phyloP scores from a whole-genome alignment of 495 filamentous ascomycete species.

The Lepidopterella palustris region DNA sequence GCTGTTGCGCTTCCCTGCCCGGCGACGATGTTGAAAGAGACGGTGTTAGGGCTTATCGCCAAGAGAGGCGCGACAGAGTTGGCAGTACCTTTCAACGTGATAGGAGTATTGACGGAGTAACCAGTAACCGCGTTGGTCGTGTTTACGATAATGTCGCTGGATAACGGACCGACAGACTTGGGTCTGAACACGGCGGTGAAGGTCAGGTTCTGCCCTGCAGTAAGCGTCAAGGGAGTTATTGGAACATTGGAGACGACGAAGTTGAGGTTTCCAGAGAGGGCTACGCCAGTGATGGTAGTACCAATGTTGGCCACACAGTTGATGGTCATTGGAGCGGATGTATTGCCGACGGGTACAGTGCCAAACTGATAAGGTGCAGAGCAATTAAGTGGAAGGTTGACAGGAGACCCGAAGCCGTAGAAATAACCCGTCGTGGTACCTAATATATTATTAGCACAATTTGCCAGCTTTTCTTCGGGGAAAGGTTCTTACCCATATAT shows the following conservation, averaged over 20 bases:
- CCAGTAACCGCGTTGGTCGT: constrained; percentile 32
- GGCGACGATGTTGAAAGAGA: constrained; percentile 40
- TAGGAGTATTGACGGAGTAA: constrained; percentile 34
- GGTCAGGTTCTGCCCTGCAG: constrained; percentile 34
- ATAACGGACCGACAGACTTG: constrained; percentile 36
- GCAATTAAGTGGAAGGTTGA: constrained; percentile 23
- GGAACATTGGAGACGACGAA: constrained; percentile 28
- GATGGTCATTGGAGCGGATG: constrained; percentile 25
- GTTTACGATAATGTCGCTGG: constrained; percentile 37
- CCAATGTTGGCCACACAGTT: constrained; percentile 25
- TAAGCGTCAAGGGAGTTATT: constrained; percentile 36
- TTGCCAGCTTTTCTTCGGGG: neutral
- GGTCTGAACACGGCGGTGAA: constrained; percentile 41
- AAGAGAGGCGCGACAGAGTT: constrained; percentile 34
- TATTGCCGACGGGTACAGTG: constrained; percentile 35
- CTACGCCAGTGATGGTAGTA: constrained; percentile 34
- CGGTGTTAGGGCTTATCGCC: constrained; percentile 32
- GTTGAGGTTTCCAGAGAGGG: constrained; percentile 7
- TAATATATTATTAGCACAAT: constrained; percentile 13
- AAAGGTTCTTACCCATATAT: constrained; percentile 43
- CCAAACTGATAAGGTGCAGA: constrained; percentile 41
- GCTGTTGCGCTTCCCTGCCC: constrained; percentile 29
- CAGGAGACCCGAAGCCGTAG: constrained; percentile 36
- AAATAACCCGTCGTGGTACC: constrained; percentile 33
- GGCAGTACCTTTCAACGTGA: constrained; percentile 35